Conservation (phyloP, 2,329 filamentous ascomycete genomes). For the Aspergillus amoenus region DNA sequence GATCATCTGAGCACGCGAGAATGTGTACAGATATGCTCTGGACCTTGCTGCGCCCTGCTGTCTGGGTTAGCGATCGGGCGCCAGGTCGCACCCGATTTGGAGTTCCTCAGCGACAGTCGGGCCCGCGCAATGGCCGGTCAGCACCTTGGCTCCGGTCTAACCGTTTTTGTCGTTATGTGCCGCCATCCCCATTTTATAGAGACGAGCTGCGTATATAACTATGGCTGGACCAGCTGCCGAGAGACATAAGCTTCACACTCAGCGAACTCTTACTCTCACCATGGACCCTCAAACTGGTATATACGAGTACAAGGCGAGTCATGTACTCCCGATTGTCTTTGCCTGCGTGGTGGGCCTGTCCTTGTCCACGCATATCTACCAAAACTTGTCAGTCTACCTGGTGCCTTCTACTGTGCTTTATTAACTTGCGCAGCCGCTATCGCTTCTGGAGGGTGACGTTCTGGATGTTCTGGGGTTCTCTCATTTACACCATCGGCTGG, state of each 20-base stretch:
- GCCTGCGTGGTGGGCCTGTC: constrained; percentile 2
- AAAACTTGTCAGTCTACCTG: constrained; percentile 5
- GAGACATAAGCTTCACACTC: not conserved
- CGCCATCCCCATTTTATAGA: not conserved
- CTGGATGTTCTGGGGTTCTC: constrained; percentile 11
- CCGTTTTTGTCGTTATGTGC: not conserved
- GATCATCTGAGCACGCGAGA: not conserved
- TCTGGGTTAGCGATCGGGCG: not conserved
- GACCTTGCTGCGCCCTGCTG: not conserved
- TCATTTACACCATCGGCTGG: constrained; percentile 11
- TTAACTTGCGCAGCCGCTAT: not conserved
- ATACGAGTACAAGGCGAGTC: constrained; percentile 8
- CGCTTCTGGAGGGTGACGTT: constrained; percentile 13
- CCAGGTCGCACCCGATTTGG: not conserved
- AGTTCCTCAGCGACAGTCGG: not conserved
- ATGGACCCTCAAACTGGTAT: constrained; percentile 1
- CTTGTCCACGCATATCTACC: constrained; percentile 1
- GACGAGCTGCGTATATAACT: not conserved
- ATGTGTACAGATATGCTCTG: not conserved
- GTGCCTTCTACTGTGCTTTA: not conserved
- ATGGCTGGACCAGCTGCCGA: not conserved
- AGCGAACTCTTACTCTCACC: not conserved
- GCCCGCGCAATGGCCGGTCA: not conserved
- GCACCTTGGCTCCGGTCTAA: not conserved
- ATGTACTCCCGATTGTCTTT: constrained; percentile 14